These are phyloP conservation scores for Piloderma croceum DNA, from an alignment of 768 basidiomycete species.

Conservation along the genomic window DNA sequence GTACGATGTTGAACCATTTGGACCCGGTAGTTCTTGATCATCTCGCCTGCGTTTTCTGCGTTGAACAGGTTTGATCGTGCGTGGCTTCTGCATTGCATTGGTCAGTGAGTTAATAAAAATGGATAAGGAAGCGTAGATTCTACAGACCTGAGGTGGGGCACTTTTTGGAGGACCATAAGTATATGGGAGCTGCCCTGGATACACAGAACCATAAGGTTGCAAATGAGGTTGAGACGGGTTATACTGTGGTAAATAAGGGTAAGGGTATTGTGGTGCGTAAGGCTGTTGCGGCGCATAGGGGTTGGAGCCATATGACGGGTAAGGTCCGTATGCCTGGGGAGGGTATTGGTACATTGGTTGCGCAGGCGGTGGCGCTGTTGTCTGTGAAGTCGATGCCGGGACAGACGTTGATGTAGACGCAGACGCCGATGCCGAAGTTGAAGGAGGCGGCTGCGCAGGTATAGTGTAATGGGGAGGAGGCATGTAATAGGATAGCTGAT, in stretches of 20 bases:
- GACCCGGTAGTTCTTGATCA: too few species aligned
- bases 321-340: slow-evolving; percentile 8
- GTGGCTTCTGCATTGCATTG: too few species aligned
- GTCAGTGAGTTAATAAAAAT: too few species aligned
- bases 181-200: not conserved
- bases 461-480: slow-evolving; percentile 31
- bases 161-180: not conserved
- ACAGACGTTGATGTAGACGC: slow-evolving; percentile 11
- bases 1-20: too few species aligned
- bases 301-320: not conserved
- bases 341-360: slow-evolving; percentile 22
- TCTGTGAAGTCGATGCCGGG: slow-evolving; percentile 17
- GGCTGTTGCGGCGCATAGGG: not conserved
- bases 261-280: not conserved
- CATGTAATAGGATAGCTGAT: slow-evolving; percentile 34
- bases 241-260: not conserved
- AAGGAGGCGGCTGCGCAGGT: slow-evolving; percentile 5
- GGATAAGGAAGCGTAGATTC: not conserved
- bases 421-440: slow-evolving; percentile 1
- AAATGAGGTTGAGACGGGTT: not conserved
- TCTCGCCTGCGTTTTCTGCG: too few species aligned
- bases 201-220: not conserved
- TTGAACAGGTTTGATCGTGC: too few species aligned
- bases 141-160: not conserved
- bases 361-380: too few species aligned